Percentiles rank a stretch among this genome's conserved stretches.
phyloP scores from a whole-genome alignment of 805 yeast species.

The Cyberlindnera xishuangbannaensis region DNA sequence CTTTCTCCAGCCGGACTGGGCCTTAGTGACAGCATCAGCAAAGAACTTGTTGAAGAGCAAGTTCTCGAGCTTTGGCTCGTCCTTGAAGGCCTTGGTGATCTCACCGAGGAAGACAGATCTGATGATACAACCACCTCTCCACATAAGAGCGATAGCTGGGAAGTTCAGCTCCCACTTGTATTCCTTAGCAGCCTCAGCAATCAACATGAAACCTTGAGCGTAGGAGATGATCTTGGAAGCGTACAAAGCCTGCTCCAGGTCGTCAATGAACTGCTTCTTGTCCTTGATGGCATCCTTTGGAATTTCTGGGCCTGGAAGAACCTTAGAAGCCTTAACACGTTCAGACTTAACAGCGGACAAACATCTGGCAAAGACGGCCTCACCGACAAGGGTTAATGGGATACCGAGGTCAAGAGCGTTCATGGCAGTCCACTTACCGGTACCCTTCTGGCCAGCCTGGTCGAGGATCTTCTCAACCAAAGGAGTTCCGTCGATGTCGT shows the following conservation, averaged over 20 bases:
- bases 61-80: constrained; percentile 90
- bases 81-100: constrained; percentile 93
- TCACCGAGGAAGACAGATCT: constrained; percentile 98
- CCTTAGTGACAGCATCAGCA: constrained; percentile 83
- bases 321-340: constrained; percentile 78
- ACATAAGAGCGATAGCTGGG: constrained; percentile 98
- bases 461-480: constrained; percentile 95
- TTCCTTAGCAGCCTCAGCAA: constrained; percentile 96
- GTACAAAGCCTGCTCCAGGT: constrained; percentile 95
- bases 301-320: constrained; percentile 73
- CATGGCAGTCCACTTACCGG: constrained; percentile 99
- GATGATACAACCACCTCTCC: constrained; percentile 99
- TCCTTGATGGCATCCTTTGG: constrained; percentile 62
- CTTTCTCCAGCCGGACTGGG: constrained; percentile 94
- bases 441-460: constrained; percentile 98
- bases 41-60: constrained; percentile 94
- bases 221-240: constrained; percentile 98
- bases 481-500: constrained; percentile 88
- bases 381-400: constrained; percentile 98
- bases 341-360: constrained; percentile 88
- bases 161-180: constrained; percentile 96
- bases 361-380: constrained; percentile 97
- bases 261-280: constrained; percentile 80
- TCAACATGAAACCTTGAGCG: constrained; percentile 99
- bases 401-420: constrained; percentile 96